These are phyloP conservation scores for Diddensiella transvaalensis DNA, from an alignment of 805 yeast species.

Conservation along the genomic window DNA sequence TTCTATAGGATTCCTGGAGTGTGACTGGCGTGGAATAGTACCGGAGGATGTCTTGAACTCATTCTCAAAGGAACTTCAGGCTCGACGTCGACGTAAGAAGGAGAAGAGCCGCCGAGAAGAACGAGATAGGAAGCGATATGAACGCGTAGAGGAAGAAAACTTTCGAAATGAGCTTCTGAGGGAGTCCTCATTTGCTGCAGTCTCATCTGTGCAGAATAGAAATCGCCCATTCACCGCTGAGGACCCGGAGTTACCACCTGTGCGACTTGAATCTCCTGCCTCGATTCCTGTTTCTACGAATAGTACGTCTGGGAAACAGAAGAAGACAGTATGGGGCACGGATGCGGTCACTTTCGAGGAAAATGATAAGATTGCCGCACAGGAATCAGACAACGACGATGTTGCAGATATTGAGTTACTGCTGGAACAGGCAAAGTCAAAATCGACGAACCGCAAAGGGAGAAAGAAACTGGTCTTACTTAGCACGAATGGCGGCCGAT, in stretches of 20 bases:
- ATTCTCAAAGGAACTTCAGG: constrained; percentile 27
- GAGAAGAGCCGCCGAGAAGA: constrained; percentile 25
- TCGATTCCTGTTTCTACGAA: neutral
- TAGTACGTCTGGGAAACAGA: neutral
- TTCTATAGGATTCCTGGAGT: constrained; percentile 75
- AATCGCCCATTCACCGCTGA: neutral
- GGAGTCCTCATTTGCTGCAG: constrained; percentile 12
- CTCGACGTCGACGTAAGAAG: constrained; percentile 23
- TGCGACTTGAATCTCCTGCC: neutral
- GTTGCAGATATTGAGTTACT: constrained; percentile 19
- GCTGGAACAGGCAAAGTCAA: constrained; percentile 17
- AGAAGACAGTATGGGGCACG: constrained; percentile 20
- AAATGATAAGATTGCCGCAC: constrained; percentile 19
- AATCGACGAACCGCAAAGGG: constrained; percentile 19
- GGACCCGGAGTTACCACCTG: constrained; percentile 14
- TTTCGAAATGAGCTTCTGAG: constrained; percentile 31
- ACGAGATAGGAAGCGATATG: constrained; percentile 28
- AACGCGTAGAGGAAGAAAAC: constrained; percentile 36
- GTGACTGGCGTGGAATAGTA: constrained; percentile 64
- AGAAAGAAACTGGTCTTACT: constrained; percentile 30
- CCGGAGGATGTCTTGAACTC: constrained; percentile 27
- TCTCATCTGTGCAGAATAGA: constrained; percentile 9
- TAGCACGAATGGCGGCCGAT: constrained; percentile 15
- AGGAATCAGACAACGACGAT: constrained; percentile 21
- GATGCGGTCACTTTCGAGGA: constrained; percentile 20